Base-by-base conservation (phyloP, 495 filamentous ascomycete species). In the Penicillium riverlandense region DNA sequence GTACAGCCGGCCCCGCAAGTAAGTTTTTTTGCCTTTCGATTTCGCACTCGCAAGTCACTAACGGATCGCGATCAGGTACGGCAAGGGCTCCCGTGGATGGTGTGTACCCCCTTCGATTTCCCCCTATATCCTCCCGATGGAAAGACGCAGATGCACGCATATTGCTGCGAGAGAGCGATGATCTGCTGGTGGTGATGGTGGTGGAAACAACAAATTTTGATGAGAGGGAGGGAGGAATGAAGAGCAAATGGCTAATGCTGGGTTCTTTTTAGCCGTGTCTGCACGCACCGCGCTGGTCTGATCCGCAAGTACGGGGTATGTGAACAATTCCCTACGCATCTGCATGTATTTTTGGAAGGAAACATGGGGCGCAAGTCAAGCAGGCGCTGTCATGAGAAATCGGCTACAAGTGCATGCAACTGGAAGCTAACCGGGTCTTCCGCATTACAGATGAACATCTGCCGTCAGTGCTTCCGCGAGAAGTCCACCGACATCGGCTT, bases 381-480 rank as follows among this genome's bases (percentile, higher is more conserved):
- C 22, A 14, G 30, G 16, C 37, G 10, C 32, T 14, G n/a, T 34
- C 32, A 34, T 34, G 22, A 4, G 6, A 22, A 34, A 34, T 34
- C 9, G 32, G 4, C n/a, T 12, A 38, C 22, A 7, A 41, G 16
- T 35, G 30, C 31, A 11, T 7, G 13, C 22, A 22, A 22, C 22
- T 1, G 38, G 32, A 32, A 43, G 49, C 61, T 64, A 55, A 65
- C 36, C n/a, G 48, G 49, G 35, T 44, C 38, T 22, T 22, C 22
- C 22, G 22, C 22, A 30, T 44, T 58, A 46, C 43, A 70, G 67
- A 71, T 98, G 65, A 90, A 96, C 76, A 91, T 97, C 80, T 96
- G 91, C 85, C 86, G 90, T 81, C 90, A 98, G 76, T 97, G 92
- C 84, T 98, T 98, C 82, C 77, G 92, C 65, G 92, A 98, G 83